Evolutionary conservation across 2,329 filamentous ascomycete species (phyloP).

Genomic region (Arthrobotrys iridis): DNA sequence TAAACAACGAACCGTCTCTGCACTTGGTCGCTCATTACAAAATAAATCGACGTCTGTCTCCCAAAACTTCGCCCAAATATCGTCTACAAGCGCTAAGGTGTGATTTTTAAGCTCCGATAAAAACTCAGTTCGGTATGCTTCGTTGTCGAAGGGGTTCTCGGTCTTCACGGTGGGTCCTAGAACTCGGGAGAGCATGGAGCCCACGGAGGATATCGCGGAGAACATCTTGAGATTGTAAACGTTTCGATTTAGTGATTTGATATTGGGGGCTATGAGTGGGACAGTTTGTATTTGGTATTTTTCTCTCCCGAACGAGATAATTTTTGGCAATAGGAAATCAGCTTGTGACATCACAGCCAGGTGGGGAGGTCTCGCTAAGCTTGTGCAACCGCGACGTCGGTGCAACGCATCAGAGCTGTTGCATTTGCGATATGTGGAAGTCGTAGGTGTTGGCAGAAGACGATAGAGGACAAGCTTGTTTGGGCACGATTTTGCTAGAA

Average conservation of each 20-base stretch:
- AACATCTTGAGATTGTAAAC: slow-evolving; percentile 13
- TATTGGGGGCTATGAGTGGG: background rate
- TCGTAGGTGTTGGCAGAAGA: no score
- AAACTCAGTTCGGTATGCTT: slow-evolving; percentile 35
- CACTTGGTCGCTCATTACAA: slow-evolving; percentile 45
- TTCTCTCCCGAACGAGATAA: slow-evolving; percentile 2
- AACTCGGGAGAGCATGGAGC: slow-evolving; percentile 49
- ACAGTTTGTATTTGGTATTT: slow-evolving; percentile 7
- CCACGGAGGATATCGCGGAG: slow-evolving; percentile 38
- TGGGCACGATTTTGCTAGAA: no score
- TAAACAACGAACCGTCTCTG: slow-evolving; percentile 28
- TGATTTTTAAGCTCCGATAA: slow-evolving; percentile 33
- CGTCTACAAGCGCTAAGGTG: slow-evolving; percentile 33
- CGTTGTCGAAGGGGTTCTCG: slow-evolving; percentile 43
- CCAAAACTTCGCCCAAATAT: slow-evolving; percentile 51
- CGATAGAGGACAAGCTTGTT: no score
- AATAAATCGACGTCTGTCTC: slow-evolving; percentile 46
- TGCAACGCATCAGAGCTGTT: slow-evolving; percentile 24
- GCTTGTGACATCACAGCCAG: slow-evolving; percentile 40
- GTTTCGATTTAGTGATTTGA: background rate
- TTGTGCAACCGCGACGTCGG: slow-evolving; percentile 4
- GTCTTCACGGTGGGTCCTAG: slow-evolving; percentile 16
- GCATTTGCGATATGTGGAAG: slow-evolving; percentile 2
- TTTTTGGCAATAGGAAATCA: slow-evolving; percentile 18
- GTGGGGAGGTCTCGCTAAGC: slow-evolving; percentile 25